phyloP scores from a whole-genome alignment of 192 early-diverging fungal species.

The Backusella sp. region DNA sequence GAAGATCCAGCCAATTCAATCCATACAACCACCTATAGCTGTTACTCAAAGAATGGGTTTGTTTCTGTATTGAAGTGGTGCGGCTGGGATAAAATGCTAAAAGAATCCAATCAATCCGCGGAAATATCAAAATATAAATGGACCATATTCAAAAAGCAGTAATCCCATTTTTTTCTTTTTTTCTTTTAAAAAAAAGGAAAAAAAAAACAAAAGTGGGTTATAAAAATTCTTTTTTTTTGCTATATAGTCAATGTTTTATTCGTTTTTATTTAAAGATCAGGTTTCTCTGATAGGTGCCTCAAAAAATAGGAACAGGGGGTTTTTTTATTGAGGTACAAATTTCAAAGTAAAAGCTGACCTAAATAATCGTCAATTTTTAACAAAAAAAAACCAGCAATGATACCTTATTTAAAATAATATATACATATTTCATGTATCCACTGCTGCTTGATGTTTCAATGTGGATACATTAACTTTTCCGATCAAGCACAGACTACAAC shows the following conservation, averaged over 20 bases:
- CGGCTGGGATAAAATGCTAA: not conserved
- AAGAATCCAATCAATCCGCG: not conserved
- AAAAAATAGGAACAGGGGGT: not conserved
- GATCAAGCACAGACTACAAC: conserved; percentile 6
- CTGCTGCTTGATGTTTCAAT: not conserved
- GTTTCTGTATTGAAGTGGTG: not conserved
- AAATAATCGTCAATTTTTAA: not conserved
- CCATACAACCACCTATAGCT: not conserved
- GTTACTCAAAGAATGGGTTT: not conserved
- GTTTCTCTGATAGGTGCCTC: not conserved
- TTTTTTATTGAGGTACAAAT: not conserved
- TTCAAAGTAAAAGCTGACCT: not conserved
- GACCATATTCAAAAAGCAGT: not conserved
- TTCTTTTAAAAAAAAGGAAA: not conserved
- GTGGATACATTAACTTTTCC: not conserved
- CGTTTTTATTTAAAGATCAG: not conserved
- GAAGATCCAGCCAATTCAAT: not conserved
- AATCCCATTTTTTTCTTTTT: not conserved
- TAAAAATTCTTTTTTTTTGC: not conserved
- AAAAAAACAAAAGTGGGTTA: not conserved
- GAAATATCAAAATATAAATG: not conserved
- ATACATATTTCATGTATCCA: not conserved
- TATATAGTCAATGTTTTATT: not conserved
- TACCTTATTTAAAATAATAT: not conserved
- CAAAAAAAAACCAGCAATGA: not conserved